A percentile compares a stretch with the other conserved stretches of the same genome.
Evolutionary conservation across 2,329 filamentous ascomycete species (phyloP).

Genomic region (Zymoseptoria passerinii): DNA sequence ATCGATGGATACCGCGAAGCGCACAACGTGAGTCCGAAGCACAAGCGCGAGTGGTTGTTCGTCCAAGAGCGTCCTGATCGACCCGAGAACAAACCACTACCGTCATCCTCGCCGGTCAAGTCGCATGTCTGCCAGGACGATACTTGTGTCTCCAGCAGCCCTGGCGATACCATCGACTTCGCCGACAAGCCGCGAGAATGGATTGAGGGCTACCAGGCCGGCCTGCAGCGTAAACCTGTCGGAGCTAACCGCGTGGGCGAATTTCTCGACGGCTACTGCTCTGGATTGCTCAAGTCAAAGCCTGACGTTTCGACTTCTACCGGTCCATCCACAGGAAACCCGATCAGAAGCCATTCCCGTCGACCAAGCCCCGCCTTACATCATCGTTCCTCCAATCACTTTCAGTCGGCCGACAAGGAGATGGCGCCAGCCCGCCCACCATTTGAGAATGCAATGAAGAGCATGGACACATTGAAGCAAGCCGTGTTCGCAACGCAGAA

Average conservation of each 20-base stretch:
- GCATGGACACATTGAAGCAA: slow-evolving; percentile 26
- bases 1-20: slow-evolving; percentile 12
- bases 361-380: slow-evolving; percentile 20
- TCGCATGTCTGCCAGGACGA: slow-evolving; percentile 8
- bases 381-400: slow-evolving; percentile 9
- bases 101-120: slow-evolving; percentile 14
- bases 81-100: not conserved
- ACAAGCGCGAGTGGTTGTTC: slow-evolving; percentile 22
- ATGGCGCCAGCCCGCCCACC: slow-evolving; percentile 7
- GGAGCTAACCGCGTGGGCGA: slow-evolving; percentile 20
- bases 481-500: slow-evolving; percentile 26
- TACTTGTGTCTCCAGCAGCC: slow-evolving; percentile 4
- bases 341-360: slow-evolving; percentile 16
- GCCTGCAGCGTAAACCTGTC: slow-evolving; percentile 24
- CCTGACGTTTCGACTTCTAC: slow-evolving; percentile 1
- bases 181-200: slow-evolving; percentile 23
- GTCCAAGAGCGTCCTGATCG: slow-evolving; percentile 21
- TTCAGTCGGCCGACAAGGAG: slow-evolving; percentile 7
- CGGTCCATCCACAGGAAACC: slow-evolving; percentile 19
- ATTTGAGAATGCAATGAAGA: slow-evolving; percentile 17
- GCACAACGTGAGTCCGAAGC: slow-evolving; percentile 26
- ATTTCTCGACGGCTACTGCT: slow-evolving; percentile 29
- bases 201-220: slow-evolving; percentile 27
- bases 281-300: slow-evolving; percentile 25
- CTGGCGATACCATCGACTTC: slow-evolving; percentile 14